Conservation (phyloP, 441 rosid species). For the Adansonia gregorii region DNA sequence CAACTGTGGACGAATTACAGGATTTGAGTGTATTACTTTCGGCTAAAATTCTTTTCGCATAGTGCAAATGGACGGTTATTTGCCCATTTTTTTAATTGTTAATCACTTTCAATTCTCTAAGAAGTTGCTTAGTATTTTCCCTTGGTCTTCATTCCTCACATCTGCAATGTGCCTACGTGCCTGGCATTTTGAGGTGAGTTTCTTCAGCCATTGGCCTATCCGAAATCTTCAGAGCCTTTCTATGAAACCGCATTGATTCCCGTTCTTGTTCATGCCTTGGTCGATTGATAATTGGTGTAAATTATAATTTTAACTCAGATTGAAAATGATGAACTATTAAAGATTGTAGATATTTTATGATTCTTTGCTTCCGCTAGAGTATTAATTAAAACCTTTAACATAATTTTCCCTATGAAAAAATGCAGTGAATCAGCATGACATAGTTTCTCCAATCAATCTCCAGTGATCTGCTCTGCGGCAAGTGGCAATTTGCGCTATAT, state of each 20-base stretch:
- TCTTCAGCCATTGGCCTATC: too few species aligned
- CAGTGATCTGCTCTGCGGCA: not conserved
- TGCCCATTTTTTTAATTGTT: slow-evolving; percentile 28
- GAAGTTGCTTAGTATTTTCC: not conserved
- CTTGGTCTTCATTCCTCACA: not conserved
- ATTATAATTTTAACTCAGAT: not conserved
- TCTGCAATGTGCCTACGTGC: not conserved
- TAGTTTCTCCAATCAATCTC: not conserved
- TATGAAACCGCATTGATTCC: not conserved
- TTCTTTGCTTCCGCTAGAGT: not conserved
- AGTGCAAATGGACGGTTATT: slow-evolving; percentile 25
- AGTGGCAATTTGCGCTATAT: not conserved
- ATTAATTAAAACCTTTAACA: not conserved
- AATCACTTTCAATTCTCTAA: not conserved
- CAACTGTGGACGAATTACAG: slow-evolving; percentile 15
- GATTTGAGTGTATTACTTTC: slow-evolving; percentile 30
- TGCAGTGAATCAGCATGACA: not conserved
- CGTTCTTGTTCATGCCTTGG: not conserved
- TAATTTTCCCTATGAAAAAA: not conserved
- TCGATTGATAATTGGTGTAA: slow-evolving; percentile 8
- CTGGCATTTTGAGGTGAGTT: too few species aligned
- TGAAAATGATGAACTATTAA: not conserved
- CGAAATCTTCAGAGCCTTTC: not conserved
- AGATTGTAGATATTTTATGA: not conserved
- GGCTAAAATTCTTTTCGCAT: slow-evolving; percentile 26